phyloP scores from a whole-genome alignment of 2,329 filamentous ascomycete genomes.

The Alternaria metachromatica region DNA sequence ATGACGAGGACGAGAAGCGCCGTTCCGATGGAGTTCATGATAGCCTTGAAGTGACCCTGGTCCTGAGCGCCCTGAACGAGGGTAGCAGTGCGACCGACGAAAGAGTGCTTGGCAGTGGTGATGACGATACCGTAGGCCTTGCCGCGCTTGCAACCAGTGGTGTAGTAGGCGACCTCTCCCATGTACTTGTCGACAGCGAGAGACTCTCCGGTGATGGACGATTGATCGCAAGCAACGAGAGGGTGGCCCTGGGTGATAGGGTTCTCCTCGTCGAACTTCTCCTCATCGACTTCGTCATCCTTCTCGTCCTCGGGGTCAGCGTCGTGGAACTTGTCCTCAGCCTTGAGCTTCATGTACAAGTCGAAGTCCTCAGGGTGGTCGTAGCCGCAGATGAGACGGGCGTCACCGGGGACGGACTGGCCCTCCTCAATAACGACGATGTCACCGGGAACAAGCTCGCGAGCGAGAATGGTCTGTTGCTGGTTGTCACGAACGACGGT shows the following conservation, averaged over 20 bases:
- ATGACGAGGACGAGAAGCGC: constrained; percentile 76
- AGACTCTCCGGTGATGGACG: constrained; percentile 81
- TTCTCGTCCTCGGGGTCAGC: constrained; percentile 67
- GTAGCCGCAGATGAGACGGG: constrained; percentile 76
- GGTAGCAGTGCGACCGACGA: constrained; percentile 77
- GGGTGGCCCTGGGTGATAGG: constrained; percentile 67
- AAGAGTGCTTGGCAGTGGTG: constrained; percentile 73
- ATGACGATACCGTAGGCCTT: constrained; percentile 75
- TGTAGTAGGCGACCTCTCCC: constrained; percentile 78
- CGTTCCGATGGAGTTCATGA: constrained; percentile 83
- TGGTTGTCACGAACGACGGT: constrained; percentile 71
- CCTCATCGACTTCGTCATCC: constrained; percentile 66
- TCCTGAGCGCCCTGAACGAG: constrained; percentile 78
- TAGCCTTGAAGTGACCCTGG: constrained; percentile 70
- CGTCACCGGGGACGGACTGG: constrained; percentile 72
- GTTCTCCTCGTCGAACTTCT: constrained; percentile 62
- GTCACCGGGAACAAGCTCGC: constrained; percentile 78
- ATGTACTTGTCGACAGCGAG: constrained; percentile 81
- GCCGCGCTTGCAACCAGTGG: constrained; percentile 81
- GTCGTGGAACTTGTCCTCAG: constrained; percentile 60
- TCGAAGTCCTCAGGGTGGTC: constrained; percentile 70
- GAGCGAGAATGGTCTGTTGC: constrained; percentile 72
- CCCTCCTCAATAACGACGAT: constrained; percentile 78
- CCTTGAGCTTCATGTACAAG: constrained; percentile 69
- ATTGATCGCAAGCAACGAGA: constrained; percentile 77